Base-by-base conservation (phyloP, 768 basidiomycete species). In the Podaxis sp. region DNA sequence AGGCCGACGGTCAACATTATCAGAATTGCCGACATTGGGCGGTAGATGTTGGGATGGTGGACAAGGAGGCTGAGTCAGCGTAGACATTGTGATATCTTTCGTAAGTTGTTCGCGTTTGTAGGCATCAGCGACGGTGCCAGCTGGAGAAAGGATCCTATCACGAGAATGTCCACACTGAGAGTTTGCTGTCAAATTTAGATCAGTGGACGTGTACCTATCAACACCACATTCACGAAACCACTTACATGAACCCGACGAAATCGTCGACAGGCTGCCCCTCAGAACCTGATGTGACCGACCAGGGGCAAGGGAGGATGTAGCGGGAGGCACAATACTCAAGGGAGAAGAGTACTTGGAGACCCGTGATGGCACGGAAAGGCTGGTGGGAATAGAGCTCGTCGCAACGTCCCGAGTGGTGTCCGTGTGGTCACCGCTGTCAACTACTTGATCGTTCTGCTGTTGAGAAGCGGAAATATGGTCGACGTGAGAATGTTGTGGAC, bases 61-160 rank as follows among this genome's bases (percentile, higher is more conserved):
- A 8, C 53, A 53, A 5, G n/a, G 54, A 17, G 53, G 40, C 17
- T 1, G 17, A 46, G 12, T 24, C 15, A 33, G 44, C 6, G 53
- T 13, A 24, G 22, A 24, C 22, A 38, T 38, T 15, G 13, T 6
- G 36, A 17, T 15, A 4, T 36, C 53, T 36, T 37, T 55, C 12
- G 22, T 53, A 24, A 48, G 26, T 37, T 62, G 60, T 13, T 46
- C 52, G 13, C 53, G 60, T 28, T 54, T 62, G 53, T 55, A 62
- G 20, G 60, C 52, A 22, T 62, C 60, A 5, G 60, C 60, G 11
- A 56, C 53, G 22, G 60, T 41, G 30, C 53, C 60, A 8, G 60
- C 60, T 12, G 60, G 60, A 10, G 60, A 62, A 22, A 62, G 51
- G 3, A 7, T 20, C 28, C 46, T 62, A 6, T 62, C 60, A 46